A percentile compares a stretch with the other conserved stretches of the same genome.
Conservation (phyloP, 306 rosid species). For the Potentilla sterilis region DNA sequence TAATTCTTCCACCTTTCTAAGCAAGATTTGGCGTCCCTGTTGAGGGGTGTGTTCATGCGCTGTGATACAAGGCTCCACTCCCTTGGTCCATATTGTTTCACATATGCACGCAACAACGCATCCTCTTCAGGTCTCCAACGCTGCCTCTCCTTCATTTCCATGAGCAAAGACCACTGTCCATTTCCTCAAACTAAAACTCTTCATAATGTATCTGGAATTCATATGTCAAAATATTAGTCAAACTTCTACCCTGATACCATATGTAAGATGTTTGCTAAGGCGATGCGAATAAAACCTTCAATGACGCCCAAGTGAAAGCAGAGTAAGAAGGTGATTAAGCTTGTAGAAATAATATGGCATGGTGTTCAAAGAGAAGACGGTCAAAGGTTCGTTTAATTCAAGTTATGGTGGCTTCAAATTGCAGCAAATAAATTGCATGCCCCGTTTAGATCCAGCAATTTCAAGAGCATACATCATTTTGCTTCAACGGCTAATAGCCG, state of each 20-base stretch:
- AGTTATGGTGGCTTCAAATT: not conserved
- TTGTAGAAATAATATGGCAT: not conserved
- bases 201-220: conserved; percentile 65
- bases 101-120: conserved; percentile 70
- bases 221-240: conserved; percentile 23
- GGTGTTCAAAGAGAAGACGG: not conserved
- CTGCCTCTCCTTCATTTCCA: conserved; percentile 86
- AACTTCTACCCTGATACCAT: not conserved
- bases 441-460: not conserved
- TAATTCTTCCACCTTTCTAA: conserved; percentile 92
- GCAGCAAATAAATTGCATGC: not conserved
- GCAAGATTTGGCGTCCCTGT: conserved; percentile 79
- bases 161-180: conserved; percentile 46
- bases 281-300: not conserved
- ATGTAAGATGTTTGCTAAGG: not conserved
- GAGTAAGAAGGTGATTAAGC: not conserved
- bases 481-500: not conserved
- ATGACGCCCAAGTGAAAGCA: not conserved
- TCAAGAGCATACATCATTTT: not conserved
- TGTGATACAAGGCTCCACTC: conserved; percentile 90
- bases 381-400: not conserved
- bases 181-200: conserved; percentile 50
- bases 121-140: conserved; percentile 87
- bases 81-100: conserved; percentile 81
- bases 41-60: conserved; percentile 72